Conservation (phyloP, 192 early-diverging fungal genomes). For the Endogone sp. region DNA sequence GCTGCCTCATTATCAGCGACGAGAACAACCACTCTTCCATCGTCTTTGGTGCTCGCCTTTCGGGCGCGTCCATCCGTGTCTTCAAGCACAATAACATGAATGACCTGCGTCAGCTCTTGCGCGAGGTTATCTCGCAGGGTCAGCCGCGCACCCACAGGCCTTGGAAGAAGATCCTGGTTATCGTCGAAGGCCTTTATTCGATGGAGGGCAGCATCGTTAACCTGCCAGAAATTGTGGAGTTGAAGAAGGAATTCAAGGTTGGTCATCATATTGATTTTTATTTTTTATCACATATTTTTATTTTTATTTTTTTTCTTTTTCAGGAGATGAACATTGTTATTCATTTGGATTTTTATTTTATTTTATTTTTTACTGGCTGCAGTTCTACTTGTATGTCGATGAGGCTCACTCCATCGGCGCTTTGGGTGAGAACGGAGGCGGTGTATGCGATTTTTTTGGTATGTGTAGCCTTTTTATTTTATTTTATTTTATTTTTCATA, state of each 20-base stretch:
- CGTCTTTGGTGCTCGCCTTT: constrained; percentile 80
- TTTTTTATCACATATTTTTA: background rate
- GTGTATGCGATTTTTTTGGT: constrained; percentile 81
- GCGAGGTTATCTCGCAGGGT: constrained; percentile 79
- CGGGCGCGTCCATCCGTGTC: constrained; percentile 77
- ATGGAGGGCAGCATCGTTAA: constrained; percentile 88
- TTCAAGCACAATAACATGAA: constrained; percentile 82
- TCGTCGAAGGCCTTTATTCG: constrained; percentile 89
- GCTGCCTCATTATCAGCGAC: constrained; percentile 82
- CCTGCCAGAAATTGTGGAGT: constrained; percentile 69
- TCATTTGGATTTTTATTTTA: background rate
- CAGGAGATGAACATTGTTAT: too few species aligned
- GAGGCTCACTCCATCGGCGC: constrained; percentile 92
- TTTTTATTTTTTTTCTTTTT: background rate
- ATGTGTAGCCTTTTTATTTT: background rate
- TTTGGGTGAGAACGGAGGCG: constrained; percentile 82
- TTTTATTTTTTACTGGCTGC: background rate
- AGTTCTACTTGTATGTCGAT: constrained; percentile 87
- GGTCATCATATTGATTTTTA: background rate
- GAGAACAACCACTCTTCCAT: constrained; percentile 88
- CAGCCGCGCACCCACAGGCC: constrained; percentile 89
- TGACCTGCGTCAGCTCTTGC: constrained; percentile 68
- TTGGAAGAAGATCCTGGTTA: constrained; percentile 92
- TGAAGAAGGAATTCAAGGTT: constrained; percentile 77
- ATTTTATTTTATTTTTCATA: background rate